Evolutionary conservation across 2,329 filamentous ascomycete genomes (phyloP), one percentile per base, ranked within the genome.

Genomic region (Colletotrichum sp.): DNA sequence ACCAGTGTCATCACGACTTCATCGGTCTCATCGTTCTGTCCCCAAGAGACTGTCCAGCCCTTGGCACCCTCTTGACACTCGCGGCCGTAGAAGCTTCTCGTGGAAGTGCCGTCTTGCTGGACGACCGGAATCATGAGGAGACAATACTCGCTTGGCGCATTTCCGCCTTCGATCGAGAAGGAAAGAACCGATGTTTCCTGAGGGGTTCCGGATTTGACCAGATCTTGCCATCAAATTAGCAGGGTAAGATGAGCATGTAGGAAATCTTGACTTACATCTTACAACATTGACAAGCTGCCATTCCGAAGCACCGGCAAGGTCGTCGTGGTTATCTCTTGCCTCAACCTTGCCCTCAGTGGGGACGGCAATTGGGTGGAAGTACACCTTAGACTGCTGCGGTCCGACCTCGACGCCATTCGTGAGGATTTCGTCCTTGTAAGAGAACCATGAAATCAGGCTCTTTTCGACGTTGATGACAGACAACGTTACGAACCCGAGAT

Each of bases 11-110:
- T 32, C 24, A 24, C 24, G 24, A 24, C 24, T 24, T 24, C 24
- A 24, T 24, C 24, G 24, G 24, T 24, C 24, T 24, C 24, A 24
- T 24, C 24, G 24, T 24, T 24, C 24, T 24, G 24, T 24, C 24
- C 26, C 26, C 26, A 26, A 26, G 26, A 26, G 1, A 26, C 26
- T 1, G 26, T 73, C 80, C 81, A 83, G n/a, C 78, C 78, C n/a
- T 77, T 79, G 36, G 18, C 10, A 13, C 18, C 34, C 9, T 78
- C 70, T 1, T 70, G 65, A 62, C 83, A 85, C 3, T 68, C 64
- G 28, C 79, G 60, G 16, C 78, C 39, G n/a, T 73, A 78, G 72
- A 82, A 84, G 39, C 81, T 82, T 3, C 77, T 80, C 9, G 77
- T 73, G 26, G 72, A 76, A 7, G 80, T 77, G 7, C 81, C 73